A percentile compares a stretch with the other conserved stretches of the same genome.
These are phyloP conservation scores for Discostella stelligera DNA, from an alignment of 352 stramenopile species.

Conservation along the genomic window DNA sequence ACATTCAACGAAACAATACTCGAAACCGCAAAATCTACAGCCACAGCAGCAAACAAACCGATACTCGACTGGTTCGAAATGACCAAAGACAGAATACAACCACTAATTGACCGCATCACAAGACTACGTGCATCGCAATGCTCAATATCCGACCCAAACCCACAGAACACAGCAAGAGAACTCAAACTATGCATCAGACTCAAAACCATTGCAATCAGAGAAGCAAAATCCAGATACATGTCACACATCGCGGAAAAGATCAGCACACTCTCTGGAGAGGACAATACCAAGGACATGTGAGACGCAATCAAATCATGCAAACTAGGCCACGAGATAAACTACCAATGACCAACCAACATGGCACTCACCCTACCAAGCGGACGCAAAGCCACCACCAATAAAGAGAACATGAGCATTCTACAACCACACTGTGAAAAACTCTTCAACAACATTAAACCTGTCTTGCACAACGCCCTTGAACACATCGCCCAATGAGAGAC, in stretches of 20 bases:
- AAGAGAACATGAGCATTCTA: conserved; percentile 25
- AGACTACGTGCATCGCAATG: not conserved
- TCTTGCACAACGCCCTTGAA: not conserved
- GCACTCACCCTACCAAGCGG: conserved; percentile 17
- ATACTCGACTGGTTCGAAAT: conserved; percentile 13
- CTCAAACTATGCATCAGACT: conserved; percentile 5
- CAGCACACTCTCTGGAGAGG: not conserved
- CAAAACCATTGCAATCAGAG: not conserved
- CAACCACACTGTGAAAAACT: conserved; percentile 23
- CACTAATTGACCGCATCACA: not conserved
- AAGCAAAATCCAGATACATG: conserved; percentile 9
- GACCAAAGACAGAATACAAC: conserved; percentile 13
- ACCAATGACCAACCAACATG: conserved; percentile 8
- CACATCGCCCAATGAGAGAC: conserved; percentile 20
- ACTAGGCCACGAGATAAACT: not conserved
- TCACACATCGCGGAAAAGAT: not conserved
- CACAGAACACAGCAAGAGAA: not conserved
- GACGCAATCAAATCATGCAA: not conserved
- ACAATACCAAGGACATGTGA: not conserved
- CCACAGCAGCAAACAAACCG: not conserved
- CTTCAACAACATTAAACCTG: conserved; percentile 28
- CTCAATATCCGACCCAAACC: not conserved
- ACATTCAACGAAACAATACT: not conserved
- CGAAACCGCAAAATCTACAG: not conserved
- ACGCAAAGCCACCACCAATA: conserved; percentile 14